A percentile compares a stretch with the other conserved stretches of the same genome.
Conservation (phyloP, 1,284 basidiomycete genomes). For the Apiotrichum gamsii region DNA sequence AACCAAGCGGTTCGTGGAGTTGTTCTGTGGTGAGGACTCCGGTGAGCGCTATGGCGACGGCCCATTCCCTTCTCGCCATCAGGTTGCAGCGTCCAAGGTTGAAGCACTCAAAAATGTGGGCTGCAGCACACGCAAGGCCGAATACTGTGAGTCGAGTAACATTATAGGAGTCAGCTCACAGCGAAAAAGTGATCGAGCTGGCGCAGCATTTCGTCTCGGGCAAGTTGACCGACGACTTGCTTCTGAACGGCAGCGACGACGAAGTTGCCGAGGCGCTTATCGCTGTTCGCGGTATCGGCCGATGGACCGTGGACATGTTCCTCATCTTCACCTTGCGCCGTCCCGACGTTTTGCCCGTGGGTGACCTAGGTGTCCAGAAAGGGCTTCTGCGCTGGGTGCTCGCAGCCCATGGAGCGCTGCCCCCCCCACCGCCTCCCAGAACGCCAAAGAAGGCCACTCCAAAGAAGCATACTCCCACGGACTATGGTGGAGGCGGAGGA, state of each 20-base stretch:
- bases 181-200: constrained; percentile 74
- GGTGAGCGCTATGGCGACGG: constrained; percentile 16
- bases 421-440: too few species aligned
- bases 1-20: constrained; percentile 68
- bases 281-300: constrained; percentile 72
- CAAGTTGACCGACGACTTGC: constrained; percentile 62
- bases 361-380: constrained; percentile 74
- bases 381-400: constrained; percentile 68
- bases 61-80: constrained; percentile 62
- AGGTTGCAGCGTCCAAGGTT: constrained; percentile 60
- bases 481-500: not conserved
- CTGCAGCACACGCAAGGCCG: constrained; percentile 70
- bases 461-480: not conserved
- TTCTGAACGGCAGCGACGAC: constrained; percentile 65
- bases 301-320: constrained; percentile 72
- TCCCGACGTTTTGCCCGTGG: constrained; percentile 73
- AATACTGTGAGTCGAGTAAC: constrained; percentile 59
- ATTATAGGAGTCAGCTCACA: not conserved
- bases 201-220: constrained; percentile 71
- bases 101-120: constrained; percentile 62
- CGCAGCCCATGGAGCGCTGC: too few species aligned
- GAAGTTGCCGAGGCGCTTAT: constrained; percentile 67
- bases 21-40: constrained; percentile 57
- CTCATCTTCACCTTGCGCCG: constrained; percentile 77
- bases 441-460: constrained; percentile 16